These are phyloP conservation scores for Thermothielavioides terrestris DNA, from an alignment of 495 filamentous ascomycete species.

Conservation along the genomic window DNA sequence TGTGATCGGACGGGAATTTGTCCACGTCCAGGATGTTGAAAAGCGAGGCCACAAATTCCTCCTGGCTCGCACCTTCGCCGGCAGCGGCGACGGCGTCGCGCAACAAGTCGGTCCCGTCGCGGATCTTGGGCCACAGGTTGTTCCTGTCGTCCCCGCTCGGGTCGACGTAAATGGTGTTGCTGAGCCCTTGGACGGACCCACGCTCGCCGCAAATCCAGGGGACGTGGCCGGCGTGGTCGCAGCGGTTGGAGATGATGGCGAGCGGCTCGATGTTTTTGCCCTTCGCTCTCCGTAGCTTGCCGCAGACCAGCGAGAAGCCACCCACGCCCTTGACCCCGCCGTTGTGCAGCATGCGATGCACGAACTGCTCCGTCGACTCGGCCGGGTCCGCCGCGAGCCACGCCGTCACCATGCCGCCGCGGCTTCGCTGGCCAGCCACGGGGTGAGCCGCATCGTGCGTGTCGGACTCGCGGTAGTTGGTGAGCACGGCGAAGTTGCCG, in stretches of 20 bases:
- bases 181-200: slow-evolving; percentile 68
- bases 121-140: slow-evolving; percentile 72
- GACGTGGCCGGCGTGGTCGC: slow-evolving; percentile 51
- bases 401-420: slow-evolving; percentile 79
- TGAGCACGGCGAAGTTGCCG: slow-evolving; percentile 82
- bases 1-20: slow-evolving; percentile 56
- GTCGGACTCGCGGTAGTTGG: slow-evolving; percentile 83
- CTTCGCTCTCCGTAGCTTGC: slow-evolving; percentile 48
- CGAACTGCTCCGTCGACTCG: slow-evolving; percentile 54
- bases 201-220: slow-evolving; percentile 58
- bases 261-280: slow-evolving; percentile 51
- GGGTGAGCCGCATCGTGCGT: slow-evolving; percentile 42
- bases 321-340: slow-evolving; percentile 68
- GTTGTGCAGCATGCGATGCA: slow-evolving; percentile 55
- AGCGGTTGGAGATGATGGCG: slow-evolving; percentile 85
- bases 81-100: slow-evolving; percentile 16
- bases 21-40: slow-evolving; percentile 62
- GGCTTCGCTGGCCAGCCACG: slow-evolving; percentile 53
- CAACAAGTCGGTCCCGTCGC: slow-evolving; percentile 42
- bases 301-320: slow-evolving; percentile 88
- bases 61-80: slow-evolving; percentile 32
- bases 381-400: slow-evolving; percentile 55
- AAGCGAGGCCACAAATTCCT: slow-evolving; percentile 59
- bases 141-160: slow-evolving; percentile 22
- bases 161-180: slow-evolving; percentile 72